Percentiles rank a stretch among this genome's conserved stretches.
Evolutionary conservation across 345 rosid species (phyloP).

Genomic region (Linum trigynum): DNA sequence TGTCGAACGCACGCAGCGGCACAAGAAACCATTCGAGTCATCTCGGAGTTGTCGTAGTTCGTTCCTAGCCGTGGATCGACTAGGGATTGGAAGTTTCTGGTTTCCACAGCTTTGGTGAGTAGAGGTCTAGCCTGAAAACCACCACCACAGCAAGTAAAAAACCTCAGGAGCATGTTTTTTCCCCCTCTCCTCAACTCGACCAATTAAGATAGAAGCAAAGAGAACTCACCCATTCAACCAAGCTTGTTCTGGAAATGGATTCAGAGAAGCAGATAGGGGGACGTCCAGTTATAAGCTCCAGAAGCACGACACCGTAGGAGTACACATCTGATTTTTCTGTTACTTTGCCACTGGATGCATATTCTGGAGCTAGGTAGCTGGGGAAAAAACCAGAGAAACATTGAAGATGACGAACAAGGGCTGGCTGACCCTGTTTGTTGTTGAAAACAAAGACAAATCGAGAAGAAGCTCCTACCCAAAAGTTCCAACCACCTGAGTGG

Average conservation of each 20-base stretch:
- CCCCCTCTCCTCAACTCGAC: background rate
- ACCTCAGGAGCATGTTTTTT: background rate
- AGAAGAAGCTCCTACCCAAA: slow-evolving; percentile 11
- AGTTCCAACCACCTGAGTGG: slow-evolving; percentile 21
- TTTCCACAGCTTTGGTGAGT: slow-evolving; percentile 20
- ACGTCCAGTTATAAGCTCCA: slow-evolving; percentile 19
- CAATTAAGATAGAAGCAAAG: background rate
- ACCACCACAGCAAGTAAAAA: background rate
- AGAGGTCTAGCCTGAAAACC: slow-evolving; percentile 15
- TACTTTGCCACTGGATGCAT: slow-evolving; percentile 17
- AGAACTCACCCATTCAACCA: slow-evolving; percentile 16
- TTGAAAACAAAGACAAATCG: background rate
- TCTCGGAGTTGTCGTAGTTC: background rate
- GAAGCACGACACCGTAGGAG: slow-evolving; percentile 13
- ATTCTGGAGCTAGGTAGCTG: slow-evolving; percentile 20
- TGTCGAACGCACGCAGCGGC: slow-evolving; percentile 2
- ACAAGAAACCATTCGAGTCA: slow-evolving; percentile 5
- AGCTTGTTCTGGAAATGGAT: background rate
- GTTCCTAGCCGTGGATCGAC: background rate
- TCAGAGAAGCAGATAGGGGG: slow-evolving; percentile 9
- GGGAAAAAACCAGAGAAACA: background rate
- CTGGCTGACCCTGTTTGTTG: background rate
- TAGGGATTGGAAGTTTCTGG: background rate
- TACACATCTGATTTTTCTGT: slow-evolving; percentile 20
- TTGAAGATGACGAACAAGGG: background rate